Evolutionary conservation across 768 basidiomycete genomes (phyloP), one percentile per base, ranked within the genome.

Genomic region (Hericium erinaceus): DNA sequence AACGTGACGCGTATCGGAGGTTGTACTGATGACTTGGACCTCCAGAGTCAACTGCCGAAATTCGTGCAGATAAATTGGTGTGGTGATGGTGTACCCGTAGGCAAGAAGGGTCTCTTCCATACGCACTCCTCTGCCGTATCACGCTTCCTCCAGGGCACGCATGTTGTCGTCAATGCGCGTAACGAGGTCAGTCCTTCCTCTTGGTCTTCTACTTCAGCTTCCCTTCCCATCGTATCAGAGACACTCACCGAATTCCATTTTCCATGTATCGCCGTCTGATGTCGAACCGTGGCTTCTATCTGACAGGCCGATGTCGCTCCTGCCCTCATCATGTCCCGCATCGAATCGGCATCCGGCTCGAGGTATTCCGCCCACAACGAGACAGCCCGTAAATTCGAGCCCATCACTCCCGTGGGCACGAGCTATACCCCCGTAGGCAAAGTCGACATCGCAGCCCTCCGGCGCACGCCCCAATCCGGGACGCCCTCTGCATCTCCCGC

Each of bases 51-150:
- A 60, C 79, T 98, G 2, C 77, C 86, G 48, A 98, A 97, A 74
- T 92, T 95, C 60, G 92, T 98, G 15, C 90, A 95, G 67, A 87
- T 98, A 71, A 92, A 93, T 65, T 97, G 95, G 95, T 93, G 92
- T 64, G 95, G 95, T 48, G 95, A 95, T 66, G 95, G 95, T 58
- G 95, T 98, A 1, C 95, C 95, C 12, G 92, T 85, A 69, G 77
- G 78, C 18, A 87, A 90, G 72, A 98, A 98, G 69, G 95, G 95
- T 8, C 77, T 97, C 22, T 95, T 95, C 74, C 87, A 92, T 66
- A 86, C 84, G 8, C 95, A 98, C 69, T 83, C 92, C 7, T 79
- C 80, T 48, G 80, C 92, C 1, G 88, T 98, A 9, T 79, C 85
- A 44, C 81, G 76, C 57, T 95, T 87, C 70, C 77, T 98, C 48